Evolutionary conservation across 148 eudicot genomes (phyloP), one percentile per base, ranked within the genome.

Genomic region (Silene conica): DNA sequence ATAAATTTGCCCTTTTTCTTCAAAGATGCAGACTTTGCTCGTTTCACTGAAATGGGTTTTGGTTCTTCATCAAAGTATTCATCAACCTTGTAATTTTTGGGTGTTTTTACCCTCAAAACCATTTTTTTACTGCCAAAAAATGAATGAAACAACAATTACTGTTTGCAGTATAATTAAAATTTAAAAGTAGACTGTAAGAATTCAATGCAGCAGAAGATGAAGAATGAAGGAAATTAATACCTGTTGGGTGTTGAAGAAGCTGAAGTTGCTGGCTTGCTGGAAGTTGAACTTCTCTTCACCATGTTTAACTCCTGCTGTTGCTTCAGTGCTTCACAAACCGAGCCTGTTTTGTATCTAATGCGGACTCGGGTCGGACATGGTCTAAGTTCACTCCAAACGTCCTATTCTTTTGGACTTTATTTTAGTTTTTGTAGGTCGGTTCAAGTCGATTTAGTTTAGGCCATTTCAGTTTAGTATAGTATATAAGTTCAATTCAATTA

Each of bases 1-100:
- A 91, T 75, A 56, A 85, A 65, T 78, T 77, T 79, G 55, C 25
- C 56, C 69, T 80, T 86, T 74, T 70, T 78, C 70, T 63, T 79
- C 45, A 28, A 64, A 19, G 67, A 70, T 15, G 5, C 5, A 67
- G 74, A 38, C 71, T 79, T 74, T 31, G 77, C 21, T 41, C 77
- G 70, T 69, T 79, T 79, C 62, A 12, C 8, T 26, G 73, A 66
- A 6, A 16, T 59, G 76, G 76, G 65, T 69, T 46, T 52, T 60
- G 28, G 8, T 74, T 70, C 77, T 74, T 25, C 9, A 14, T 72
- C 80, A n/a, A 22, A 19, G 3, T 74, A 73, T 66, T 82, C 80
- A 10, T 73, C 71, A 9, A 64, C 71, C 23, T 54, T 63, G 19
- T 1, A 73, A 50, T 60, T 74, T 54, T 34, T 77, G 10, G 76